Percentiles rank a stretch among this genome's conserved stretches.
Evolutionary conservation across 2,329 filamentous ascomycete genomes (phyloP).

Genomic region (Microcera coccophila): DNA sequence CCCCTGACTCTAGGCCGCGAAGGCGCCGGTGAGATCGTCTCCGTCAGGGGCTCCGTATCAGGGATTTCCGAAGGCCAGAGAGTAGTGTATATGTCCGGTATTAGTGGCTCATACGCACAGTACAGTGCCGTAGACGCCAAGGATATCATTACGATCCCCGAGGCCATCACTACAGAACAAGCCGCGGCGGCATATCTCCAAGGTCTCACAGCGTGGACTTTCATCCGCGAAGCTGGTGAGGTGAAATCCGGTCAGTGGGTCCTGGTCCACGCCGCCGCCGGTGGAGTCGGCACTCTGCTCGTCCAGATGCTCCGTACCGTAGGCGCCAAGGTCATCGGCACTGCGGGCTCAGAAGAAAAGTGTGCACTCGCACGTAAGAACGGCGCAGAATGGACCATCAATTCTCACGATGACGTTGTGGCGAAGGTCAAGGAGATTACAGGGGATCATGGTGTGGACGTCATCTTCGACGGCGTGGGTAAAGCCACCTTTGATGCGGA

Average conservation of each 20-base stretch:
- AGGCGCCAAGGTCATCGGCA: slow-evolving; percentile 76
- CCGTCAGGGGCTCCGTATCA: slow-evolving; percentile 50
- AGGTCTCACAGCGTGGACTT: slow-evolving; percentile 75
- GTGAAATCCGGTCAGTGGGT: slow-evolving; percentile 77
- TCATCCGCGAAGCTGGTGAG: slow-evolving; percentile 72
- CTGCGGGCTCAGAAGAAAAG: slow-evolving; percentile 71
- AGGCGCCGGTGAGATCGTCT: slow-evolving; percentile 66
- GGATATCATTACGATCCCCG: slow-evolving; percentile 61
- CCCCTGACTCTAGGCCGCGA: slow-evolving; percentile 79
- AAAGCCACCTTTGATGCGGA: slow-evolving; percentile 79
- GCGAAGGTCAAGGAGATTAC: slow-evolving; percentile 65
- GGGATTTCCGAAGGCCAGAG: slow-evolving; percentile 63
- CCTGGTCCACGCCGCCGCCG: slow-evolving; percentile 80
- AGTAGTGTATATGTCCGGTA: slow-evolving; percentile 62
- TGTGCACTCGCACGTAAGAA: slow-evolving; percentile 62
- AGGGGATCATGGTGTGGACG: slow-evolving; percentile 65
- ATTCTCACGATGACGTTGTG: slow-evolving; percentile 61
- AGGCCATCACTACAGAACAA: slow-evolving; percentile 54
- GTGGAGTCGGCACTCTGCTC: slow-evolving; percentile 73
- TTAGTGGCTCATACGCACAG: slow-evolving; percentile 50
- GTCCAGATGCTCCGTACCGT: slow-evolving; percentile 68
- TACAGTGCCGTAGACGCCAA: slow-evolving; percentile 51
- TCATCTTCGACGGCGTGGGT: slow-evolving; percentile 83
- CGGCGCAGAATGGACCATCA: slow-evolving; percentile 69
- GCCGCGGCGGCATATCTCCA: slow-evolving; percentile 72